phyloP scores from a whole-genome alignment of 495 filamentous ascomycete species.

The Tuber borchii region DNA sequence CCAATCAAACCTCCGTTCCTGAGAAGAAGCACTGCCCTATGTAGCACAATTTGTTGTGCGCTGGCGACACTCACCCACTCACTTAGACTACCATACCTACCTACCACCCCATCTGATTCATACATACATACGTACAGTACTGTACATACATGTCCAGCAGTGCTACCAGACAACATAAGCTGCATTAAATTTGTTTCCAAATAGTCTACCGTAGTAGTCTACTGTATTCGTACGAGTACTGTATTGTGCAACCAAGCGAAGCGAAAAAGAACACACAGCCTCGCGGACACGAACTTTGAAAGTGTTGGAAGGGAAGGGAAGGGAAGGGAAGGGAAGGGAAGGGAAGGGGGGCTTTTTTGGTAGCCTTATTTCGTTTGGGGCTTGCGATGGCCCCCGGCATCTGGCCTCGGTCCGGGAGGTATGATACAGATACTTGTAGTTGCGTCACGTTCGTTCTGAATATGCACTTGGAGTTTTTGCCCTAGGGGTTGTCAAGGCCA shows the following conservation, averaged over 20 bases:
- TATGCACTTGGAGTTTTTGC: too few relatives aligned
- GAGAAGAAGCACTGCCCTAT: neutral
- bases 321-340: too few relatives aligned
- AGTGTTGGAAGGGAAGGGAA: neutral
- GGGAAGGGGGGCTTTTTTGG: neutral
- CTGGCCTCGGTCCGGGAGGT: too few relatives aligned
- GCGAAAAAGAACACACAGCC: neutral
- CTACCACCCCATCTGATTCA: neutral
- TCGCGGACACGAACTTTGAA: neutral
- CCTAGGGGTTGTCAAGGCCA: too few relatives aligned
- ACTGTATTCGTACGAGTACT: neutral
- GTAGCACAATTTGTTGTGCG: neutral
- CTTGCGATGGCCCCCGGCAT: too few relatives aligned
- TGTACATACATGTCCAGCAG: too few relatives aligned
- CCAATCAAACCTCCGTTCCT: neutral
- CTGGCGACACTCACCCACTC: neutral
- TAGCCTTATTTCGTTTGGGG: neutral
- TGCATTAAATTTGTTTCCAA: neutral
- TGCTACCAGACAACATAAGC: neutral
- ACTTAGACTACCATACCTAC: too few relatives aligned
- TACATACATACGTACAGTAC: too few relatives aligned
- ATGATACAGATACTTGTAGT: too few relatives aligned
- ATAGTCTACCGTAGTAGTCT: neutral
- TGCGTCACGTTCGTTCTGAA: too few relatives aligned
- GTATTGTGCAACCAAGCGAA: neutral